These are phyloP conservation scores for Apodospora peruviana DNA, from an alignment of 495 filamentous ascomycete genomes.

Conservation along the genomic window DNA sequence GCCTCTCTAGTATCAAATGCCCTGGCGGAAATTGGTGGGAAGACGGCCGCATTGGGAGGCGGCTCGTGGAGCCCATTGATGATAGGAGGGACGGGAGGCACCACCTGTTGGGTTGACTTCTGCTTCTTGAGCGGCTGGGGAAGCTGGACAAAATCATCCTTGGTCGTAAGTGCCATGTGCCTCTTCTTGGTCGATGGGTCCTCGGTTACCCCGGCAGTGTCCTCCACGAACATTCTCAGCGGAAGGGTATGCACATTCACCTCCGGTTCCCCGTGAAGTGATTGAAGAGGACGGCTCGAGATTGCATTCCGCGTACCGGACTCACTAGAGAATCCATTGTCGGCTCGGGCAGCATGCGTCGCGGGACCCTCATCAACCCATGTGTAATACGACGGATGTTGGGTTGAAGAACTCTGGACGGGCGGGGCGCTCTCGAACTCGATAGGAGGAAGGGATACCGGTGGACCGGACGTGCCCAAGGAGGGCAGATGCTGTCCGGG, in stretches of 20 bases:
- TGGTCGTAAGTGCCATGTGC: slow-evolving; percentile 31
- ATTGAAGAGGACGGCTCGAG: slow-evolving; percentile 20
- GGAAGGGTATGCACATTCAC: slow-evolving; percentile 33
- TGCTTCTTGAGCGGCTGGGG: slow-evolving; percentile 55
- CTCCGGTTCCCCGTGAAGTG: slow-evolving; percentile 23
- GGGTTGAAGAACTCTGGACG: slow-evolving; percentile 27
- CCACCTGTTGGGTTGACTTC: slow-evolving; percentile 44
- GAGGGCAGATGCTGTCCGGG: slow-evolving; percentile 37
- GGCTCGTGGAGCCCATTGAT: slow-evolving; percentile 73
- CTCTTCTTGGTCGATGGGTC: slow-evolving; percentile 43
- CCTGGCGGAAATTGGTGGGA: slow-evolving; percentile 62
- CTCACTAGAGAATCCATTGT: slow-evolving; percentile 12
- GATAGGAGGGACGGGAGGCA: slow-evolving; percentile 47
- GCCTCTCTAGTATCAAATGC: slow-evolving; percentile 37
- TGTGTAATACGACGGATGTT: slow-evolving; percentile 29
- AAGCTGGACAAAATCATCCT: slow-evolving; percentile 51
- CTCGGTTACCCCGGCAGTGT: slow-evolving; percentile 26
- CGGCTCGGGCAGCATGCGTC: slow-evolving; percentile 8
- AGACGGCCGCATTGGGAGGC: slow-evolving; percentile 65
- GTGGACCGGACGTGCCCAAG: slow-evolving; percentile 18
- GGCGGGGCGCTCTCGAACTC: slow-evolving; percentile 38
- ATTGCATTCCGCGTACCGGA: slow-evolving; percentile 5
- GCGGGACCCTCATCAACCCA: slow-evolving; percentile 20
- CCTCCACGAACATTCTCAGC: slow-evolving; percentile 41
- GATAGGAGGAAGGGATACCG: slow-evolving; percentile 39